Conservation (phyloP, 441 rosid genomes). For the Flueggea neowawraea region DNA sequence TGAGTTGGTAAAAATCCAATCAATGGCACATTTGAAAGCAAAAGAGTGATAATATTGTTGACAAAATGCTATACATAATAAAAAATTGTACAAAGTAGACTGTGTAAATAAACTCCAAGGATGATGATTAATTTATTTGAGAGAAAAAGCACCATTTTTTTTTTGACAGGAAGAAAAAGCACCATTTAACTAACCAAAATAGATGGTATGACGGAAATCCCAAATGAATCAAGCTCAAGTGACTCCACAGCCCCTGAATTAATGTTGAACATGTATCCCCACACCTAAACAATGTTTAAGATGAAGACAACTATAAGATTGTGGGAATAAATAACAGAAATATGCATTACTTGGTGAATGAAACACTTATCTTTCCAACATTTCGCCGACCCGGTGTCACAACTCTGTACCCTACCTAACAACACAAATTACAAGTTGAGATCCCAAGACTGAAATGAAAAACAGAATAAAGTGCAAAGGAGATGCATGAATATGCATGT, state of each 20-base stretch:
- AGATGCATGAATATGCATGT: too few species aligned
- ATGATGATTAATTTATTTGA: slow-evolving; percentile 1
- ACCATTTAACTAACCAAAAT: slow-evolving; percentile 55
- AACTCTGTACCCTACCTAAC: slow-evolving; percentile 87
- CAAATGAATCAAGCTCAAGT: slow-evolving; percentile 88
- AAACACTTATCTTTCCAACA: slow-evolving; percentile 69
- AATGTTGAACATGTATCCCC: slow-evolving; percentile 81
- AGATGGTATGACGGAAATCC: slow-evolving; percentile 84
- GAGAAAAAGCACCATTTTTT: slow-evolving; percentile 8
- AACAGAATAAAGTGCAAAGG: too few species aligned
- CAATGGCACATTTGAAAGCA: neutral
- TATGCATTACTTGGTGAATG: slow-evolving; percentile 1
- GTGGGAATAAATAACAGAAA: slow-evolving; percentile 1
- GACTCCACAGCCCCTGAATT: slow-evolving; percentile 74
- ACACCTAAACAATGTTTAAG: slow-evolving; percentile 41
- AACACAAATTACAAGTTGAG: slow-evolving; percentile 22
- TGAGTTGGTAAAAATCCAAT: neutral
- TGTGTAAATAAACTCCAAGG: too few species aligned
- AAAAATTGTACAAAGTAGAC: too few species aligned
- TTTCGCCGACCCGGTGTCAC: slow-evolving; percentile 49
- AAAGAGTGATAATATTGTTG: neutral
- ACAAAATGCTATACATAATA: too few species aligned
- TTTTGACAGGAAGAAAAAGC: too few species aligned
- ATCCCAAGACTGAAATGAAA: slow-evolving; percentile 8
- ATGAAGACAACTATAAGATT: slow-evolving; percentile 4